Conservation (phyloP, 1,139 yeast genomes). For the Diutina siamensis region DNA sequence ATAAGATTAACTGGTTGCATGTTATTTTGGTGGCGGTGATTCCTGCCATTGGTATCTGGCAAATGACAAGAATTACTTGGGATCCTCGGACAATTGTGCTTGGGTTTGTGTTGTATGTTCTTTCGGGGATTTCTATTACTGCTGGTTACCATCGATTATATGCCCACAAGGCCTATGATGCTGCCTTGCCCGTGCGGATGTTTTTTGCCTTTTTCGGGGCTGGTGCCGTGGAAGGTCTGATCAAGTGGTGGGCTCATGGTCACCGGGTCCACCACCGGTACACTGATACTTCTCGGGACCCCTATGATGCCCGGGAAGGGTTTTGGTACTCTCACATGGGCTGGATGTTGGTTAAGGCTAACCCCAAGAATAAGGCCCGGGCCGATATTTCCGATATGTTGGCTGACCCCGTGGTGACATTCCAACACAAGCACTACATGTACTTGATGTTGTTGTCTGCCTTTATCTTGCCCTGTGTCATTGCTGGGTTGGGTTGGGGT, state of each 20-base stretch:
- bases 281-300: slow-evolving; percentile 94
- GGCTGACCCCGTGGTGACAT: slow-evolving; percentile 80
- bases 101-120: slow-evolving; percentile 49
- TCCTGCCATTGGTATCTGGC: slow-evolving; percentile 53
- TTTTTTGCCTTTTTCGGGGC: slow-evolving; percentile 82
- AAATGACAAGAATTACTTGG: slow-evolving; percentile 41
- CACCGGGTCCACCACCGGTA: slow-evolving; percentile 97
- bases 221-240: slow-evolving; percentile 92
- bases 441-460: slow-evolving; percentile 55
- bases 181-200: slow-evolving; percentile 56
- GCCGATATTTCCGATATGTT: slow-evolving; percentile 91
- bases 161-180: slow-evolving; percentile 85
- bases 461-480: slow-evolving; percentile 58
- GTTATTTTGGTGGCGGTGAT: slow-evolving; percentile 60
- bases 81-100: slow-evolving; percentile 47
- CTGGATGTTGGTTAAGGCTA: slow-evolving; percentile 91
- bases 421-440: slow-evolving; percentile 89
- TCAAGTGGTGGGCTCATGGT: slow-evolving; percentile 98
- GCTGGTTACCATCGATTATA: slow-evolving; percentile 89
- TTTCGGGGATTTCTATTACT: slow-evolving; percentile 84
- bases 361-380: slow-evolving; percentile 91
- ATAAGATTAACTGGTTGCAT: slow-evolving; percentile 91
- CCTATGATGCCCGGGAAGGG: slow-evolving; percentile 93
- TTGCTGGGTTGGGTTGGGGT: slow-evolving; percentile 76
- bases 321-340: slow-evolving; percentile 96